These are phyloP conservation scores for Penicillium carneum DNA, from an alignment of 2,329 filamentous ascomycete genomes.

Conservation along the genomic window DNA sequence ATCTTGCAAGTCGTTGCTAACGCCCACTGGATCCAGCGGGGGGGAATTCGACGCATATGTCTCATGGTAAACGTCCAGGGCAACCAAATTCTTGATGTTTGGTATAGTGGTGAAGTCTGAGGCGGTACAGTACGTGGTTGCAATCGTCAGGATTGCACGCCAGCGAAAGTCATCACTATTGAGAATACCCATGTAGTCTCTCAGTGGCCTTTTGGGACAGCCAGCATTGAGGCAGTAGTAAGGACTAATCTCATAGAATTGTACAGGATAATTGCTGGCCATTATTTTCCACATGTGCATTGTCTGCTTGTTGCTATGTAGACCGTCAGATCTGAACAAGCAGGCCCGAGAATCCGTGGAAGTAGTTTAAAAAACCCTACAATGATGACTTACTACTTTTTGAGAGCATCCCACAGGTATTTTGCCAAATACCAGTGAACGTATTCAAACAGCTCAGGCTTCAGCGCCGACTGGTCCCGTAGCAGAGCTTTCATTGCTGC, in stretches of 20 bases:
- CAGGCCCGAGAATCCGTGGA: neutral
- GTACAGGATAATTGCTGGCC: slow-evolving; percentile 45
- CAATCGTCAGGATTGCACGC: slow-evolving; percentile 48
- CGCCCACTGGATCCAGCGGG: slow-evolving; percentile 20
- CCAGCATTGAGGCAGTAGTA: slow-evolving; percentile 45
- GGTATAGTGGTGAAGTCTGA: slow-evolving; percentile 51
- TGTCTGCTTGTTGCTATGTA: slow-evolving; percentile 46
- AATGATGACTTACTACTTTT: slow-evolving; percentile 42
- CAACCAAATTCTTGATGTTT: slow-evolving; percentile 50
- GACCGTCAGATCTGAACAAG: neutral
- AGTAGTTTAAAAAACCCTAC: too few species aligned
- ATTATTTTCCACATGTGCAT: slow-evolving; percentile 56
- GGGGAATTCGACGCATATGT: slow-evolving; percentile 18
- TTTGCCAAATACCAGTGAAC: slow-evolving; percentile 52
- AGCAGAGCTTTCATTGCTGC: slow-evolving; percentile 44
- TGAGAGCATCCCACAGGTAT: slow-evolving; percentile 51
- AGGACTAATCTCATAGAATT: slow-evolving; percentile 42
- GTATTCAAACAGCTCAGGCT: slow-evolving; percentile 44
- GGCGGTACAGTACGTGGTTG: slow-evolving; percentile 39
- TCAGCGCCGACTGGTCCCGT: slow-evolving; percentile 49
- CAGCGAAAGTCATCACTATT: slow-evolving; percentile 44
- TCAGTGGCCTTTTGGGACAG: slow-evolving; percentile 41
- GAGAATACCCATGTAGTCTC: slow-evolving; percentile 47
- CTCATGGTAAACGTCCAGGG: slow-evolving; percentile 47
- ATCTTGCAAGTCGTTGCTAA: slow-evolving; percentile 42